A percentile compares a stretch with the other conserved stretches of the same genome.
phyloP scores from a whole-genome alignment of 768 basidiomycete genomes.

The Rhodosporidiobolus odoratus region DNA sequence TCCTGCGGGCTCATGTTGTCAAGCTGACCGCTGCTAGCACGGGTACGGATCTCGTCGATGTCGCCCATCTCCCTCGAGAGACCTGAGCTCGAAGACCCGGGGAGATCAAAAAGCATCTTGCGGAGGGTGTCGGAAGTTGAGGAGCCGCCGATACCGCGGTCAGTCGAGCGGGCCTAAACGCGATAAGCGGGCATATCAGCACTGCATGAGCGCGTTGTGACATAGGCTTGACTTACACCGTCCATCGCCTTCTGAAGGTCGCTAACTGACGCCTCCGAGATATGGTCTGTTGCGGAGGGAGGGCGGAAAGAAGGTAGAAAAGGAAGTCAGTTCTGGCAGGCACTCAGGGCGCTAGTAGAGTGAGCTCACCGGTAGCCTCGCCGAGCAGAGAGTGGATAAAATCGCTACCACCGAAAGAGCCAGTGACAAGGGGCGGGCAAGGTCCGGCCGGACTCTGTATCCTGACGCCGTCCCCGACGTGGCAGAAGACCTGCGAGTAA shows the following conservation, averaged over 20 bases:
- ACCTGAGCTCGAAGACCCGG: conserved; percentile 52
- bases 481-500: conserved; percentile 68
- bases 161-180: conserved; percentile 4
- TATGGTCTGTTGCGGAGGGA: background rate
- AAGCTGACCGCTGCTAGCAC: conserved; percentile 59
- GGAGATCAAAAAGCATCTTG: conserved; percentile 59
- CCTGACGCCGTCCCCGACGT: conserved; percentile 74
- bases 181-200: conserved; percentile 35
- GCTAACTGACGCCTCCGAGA: conserved; percentile 57
- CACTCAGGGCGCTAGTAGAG: conserved; percentile 3
- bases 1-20: conserved; percentile 85
- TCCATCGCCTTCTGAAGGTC: conserved; percentile 76
- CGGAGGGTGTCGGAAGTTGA: conserved; percentile 55
- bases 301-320: background rate
- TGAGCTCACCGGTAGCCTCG: too few species aligned
- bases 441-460: conserved; percentile 69
- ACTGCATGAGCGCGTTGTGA: conserved; percentile 46
- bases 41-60: conserved; percentile 62
- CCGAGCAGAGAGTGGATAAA: conserved; percentile 42
- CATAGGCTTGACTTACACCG: conserved; percentile 53
- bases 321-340: too few species aligned
- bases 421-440: conserved; percentile 68
- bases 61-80: conserved; percentile 48
- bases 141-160: conserved; percentile 40
- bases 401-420: conserved; percentile 50